These are phyloP conservation scores for Leishmania gerbilli DNA, from an alignment of 208 protist genomes.

Conservation along the genomic window DNA sequence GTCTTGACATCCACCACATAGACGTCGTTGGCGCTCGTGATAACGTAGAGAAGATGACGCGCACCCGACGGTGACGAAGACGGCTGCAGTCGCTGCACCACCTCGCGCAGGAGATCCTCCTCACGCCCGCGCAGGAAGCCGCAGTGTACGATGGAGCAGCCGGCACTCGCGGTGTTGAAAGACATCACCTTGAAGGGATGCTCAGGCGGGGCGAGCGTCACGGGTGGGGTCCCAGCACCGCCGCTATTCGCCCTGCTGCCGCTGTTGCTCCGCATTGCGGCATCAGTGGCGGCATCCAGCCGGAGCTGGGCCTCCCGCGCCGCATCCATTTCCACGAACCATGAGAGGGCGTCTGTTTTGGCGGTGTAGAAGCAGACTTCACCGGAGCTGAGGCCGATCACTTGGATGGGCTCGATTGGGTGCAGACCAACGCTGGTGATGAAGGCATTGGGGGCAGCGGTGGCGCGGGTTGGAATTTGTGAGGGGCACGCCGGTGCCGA, in stretches of 20 bases:
- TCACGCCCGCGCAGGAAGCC: constrained; percentile 36
- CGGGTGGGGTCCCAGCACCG: not conserved
- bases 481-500: not conserved
- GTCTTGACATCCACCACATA: constrained; percentile 33
- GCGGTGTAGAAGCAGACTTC: constrained; percentile 36
- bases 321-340: constrained; percentile 31
- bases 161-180: constrained; percentile 11
- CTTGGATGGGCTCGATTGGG: constrained; percentile 39
- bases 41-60: constrained; percentile 30
- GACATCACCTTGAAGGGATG: constrained; percentile 32
- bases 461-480: not conserved
- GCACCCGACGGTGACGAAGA: constrained; percentile 4
- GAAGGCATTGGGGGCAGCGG: constrained; percentile 11
- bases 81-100: constrained; percentile 25
- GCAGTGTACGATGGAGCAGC: constrained; percentile 33
- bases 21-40: constrained; percentile 33
- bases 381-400: constrained; percentile 31
- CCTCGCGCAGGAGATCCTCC: constrained; percentile 34
- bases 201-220: constrained; percentile 12
- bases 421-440: constrained; percentile 40
- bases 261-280: not conserved
- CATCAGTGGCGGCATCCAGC: not conserved
- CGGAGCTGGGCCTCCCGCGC: constrained; percentile 17
- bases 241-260: not conserved
- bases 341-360: constrained; percentile 35